A percentile compares a stretch with the other conserved stretches of the same genome.
These are phyloP conservation scores for Corylus avellana DNA, from an alignment of 306 rosid genomes.

Conservation along the genomic window DNA sequence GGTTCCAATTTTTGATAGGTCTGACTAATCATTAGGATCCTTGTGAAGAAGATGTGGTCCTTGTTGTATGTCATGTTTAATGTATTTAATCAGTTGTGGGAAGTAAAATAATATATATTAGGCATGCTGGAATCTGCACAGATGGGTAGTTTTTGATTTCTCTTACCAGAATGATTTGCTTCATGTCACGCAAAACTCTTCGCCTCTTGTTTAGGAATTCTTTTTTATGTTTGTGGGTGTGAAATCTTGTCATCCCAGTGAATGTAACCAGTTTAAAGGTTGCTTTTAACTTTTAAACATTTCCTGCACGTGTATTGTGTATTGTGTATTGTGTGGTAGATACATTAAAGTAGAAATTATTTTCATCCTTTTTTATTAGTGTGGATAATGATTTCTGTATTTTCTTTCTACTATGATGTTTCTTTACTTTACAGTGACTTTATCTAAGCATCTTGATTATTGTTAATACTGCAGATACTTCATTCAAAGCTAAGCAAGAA, in stretches of 20 bases:
- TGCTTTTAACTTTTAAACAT: neutral
- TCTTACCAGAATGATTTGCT: neutral
- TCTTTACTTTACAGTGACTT: slow-evolving; percentile 9
- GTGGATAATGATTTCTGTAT: neutral
- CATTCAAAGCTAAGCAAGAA: slow-evolving; percentile 63
- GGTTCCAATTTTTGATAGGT: neutral
- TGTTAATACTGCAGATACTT: slow-evolving; percentile 60
- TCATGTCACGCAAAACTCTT: neutral
- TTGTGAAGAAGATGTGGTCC: neutral
- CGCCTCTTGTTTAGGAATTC: neutral
- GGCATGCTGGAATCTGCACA: neutral
- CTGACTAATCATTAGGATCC: neutral
- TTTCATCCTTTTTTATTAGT: neutral
- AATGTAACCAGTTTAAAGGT: neutral
- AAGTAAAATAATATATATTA: neutral
- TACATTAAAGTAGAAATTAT: neutral
- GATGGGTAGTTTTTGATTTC: neutral
- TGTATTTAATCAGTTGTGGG: neutral
- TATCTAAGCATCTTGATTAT: slow-evolving; percentile 25
- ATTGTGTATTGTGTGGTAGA: too few relatives aligned
- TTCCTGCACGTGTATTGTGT: neutral
- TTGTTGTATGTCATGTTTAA: neutral
- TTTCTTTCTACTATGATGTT: slow-evolving; percentile 1
- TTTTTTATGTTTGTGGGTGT: neutral
- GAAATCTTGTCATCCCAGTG: neutral